These are phyloP conservation scores for Niebla homalea DNA, from an alignment of 495 filamentous ascomycete genomes.

Conservation along the genomic window DNA sequence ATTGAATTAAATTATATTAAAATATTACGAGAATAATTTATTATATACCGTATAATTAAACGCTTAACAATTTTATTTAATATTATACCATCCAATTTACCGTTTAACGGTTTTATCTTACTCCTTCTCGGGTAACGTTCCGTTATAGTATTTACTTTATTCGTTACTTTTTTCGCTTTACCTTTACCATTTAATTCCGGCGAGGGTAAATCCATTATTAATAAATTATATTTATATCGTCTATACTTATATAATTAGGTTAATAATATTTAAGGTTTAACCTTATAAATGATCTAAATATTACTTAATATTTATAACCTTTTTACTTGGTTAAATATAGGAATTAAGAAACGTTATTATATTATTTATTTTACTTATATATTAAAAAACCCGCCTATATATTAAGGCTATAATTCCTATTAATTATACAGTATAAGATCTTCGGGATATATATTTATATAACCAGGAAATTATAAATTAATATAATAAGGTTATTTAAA, in stretches of 20 bases:
- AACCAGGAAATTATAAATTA: background rate
- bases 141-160: no score
- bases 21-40: background rate
- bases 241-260: background rate
- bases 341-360: background rate
- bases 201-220: no score
- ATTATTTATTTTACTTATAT: background rate
- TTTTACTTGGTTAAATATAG: background rate
- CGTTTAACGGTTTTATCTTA: background rate
- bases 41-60: background rate
- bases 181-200: no score
- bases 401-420: no score
- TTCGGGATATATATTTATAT: background rate
- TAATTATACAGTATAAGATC: background rate
- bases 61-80: background rate
- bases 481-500: background rate
- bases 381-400: no score
- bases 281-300: no score
- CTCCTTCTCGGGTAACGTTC: no score
- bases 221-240: background rate
- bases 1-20: background rate
- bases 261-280: background rate
- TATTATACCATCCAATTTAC: background rate
- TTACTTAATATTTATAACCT: background rate
- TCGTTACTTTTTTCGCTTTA: no score